Conservation (phyloP, 805 yeast species). For the Ogataea saltuana region DNA sequence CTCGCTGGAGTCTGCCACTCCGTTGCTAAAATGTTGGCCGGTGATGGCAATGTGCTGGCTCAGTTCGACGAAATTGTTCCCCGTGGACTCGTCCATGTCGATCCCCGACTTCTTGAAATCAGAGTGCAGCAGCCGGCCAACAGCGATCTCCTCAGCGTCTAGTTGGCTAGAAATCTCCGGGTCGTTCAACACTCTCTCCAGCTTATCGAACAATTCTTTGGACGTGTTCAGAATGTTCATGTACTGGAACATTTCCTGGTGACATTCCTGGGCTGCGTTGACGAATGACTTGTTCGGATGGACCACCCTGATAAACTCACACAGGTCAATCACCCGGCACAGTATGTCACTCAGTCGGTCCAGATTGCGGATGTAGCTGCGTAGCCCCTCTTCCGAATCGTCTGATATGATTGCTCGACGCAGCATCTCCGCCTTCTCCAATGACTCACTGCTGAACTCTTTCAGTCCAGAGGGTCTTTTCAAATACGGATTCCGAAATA, state of each 20-base stretch:
- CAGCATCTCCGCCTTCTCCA: constrained; percentile 63
- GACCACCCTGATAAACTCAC: constrained; percentile 85
- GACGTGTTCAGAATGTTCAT: constrained; percentile 92
- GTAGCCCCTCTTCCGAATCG: constrained; percentile 43
- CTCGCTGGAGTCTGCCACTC: constrained; percentile 37
- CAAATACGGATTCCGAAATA: constrained; percentile 73
- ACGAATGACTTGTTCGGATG: constrained; percentile 77
- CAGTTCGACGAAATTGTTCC: constrained; percentile 69
- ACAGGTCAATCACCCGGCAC: constrained; percentile 90
- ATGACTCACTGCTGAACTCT: constrained; percentile 63
- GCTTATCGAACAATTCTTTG: constrained; percentile 61
- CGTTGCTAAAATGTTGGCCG: constrained; percentile 74
- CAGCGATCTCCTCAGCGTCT: constrained; percentile 75
- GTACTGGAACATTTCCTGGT: constrained; percentile 85
- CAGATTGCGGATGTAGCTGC: constrained; percentile 58
- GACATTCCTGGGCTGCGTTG: constrained; percentile 82
- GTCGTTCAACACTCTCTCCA: constrained; percentile 54
- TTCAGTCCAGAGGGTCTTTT: constrained; percentile 69
- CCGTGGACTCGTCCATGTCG: constrained; percentile 63
- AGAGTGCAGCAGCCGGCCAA: constrained; percentile 73
- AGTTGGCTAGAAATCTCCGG: constrained; percentile 41
- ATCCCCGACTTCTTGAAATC: constrained; percentile 93
- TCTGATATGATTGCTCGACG: constrained; percentile 56
- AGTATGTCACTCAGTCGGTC: constrained; percentile 86
- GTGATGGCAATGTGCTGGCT: constrained; percentile 78